Percentiles rank a stretch among this genome's conserved stretches.
Evolutionary conservation across 2,329 filamentous ascomycete species (phyloP).

Genomic region (Metarhizium album): DNA sequence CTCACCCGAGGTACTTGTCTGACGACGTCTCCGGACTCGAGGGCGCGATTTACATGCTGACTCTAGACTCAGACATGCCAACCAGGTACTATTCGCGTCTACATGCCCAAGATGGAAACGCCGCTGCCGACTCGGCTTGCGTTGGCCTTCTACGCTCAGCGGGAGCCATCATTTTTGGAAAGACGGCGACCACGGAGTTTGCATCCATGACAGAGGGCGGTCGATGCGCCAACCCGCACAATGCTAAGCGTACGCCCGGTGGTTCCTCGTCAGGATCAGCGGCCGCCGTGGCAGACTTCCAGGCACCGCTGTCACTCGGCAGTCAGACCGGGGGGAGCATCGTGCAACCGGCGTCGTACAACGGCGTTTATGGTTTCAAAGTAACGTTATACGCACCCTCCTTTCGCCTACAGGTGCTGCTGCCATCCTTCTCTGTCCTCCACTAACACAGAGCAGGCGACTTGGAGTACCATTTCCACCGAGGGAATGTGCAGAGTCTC

Average conservation of each 20-base stretch:
- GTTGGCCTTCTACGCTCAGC: conserved; percentile 40
- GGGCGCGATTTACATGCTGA: background rate
- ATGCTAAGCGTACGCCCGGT: conserved; percentile 51
- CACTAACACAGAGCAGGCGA: conserved; percentile 29
- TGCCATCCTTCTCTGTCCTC: too few relatives aligned
- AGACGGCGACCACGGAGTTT: conserved; percentile 51
- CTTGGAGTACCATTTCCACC: conserved; percentile 50
- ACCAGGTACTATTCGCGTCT: conserved; percentile 45
- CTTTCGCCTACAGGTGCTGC: background rate
- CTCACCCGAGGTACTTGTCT: conserved; percentile 37
- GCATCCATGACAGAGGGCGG: conserved; percentile 45
- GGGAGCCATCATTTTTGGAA: conserved; percentile 43
- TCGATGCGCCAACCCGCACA: conserved; percentile 53
- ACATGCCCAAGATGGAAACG: conserved; percentile 31
- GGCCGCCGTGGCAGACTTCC: conserved; percentile 54
- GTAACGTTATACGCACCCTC: conserved; percentile 5
- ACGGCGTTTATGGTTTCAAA: conserved; percentile 53
- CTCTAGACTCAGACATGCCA: conserved; percentile 35
- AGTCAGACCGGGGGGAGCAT: conserved; percentile 57
- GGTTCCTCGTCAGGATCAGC: conserved; percentile 58
- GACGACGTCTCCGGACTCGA: background rate
- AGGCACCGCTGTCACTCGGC: conserved; percentile 49
- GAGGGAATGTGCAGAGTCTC: conserved; percentile 52
- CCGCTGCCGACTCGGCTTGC: conserved; percentile 39
- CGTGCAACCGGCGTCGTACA: conserved; percentile 54